Evolutionary conservation across 83 land plant genomes (phyloP), one percentile per base, ranked within the genome.

Genomic region (Diphasiastrum complanatum): DNA sequence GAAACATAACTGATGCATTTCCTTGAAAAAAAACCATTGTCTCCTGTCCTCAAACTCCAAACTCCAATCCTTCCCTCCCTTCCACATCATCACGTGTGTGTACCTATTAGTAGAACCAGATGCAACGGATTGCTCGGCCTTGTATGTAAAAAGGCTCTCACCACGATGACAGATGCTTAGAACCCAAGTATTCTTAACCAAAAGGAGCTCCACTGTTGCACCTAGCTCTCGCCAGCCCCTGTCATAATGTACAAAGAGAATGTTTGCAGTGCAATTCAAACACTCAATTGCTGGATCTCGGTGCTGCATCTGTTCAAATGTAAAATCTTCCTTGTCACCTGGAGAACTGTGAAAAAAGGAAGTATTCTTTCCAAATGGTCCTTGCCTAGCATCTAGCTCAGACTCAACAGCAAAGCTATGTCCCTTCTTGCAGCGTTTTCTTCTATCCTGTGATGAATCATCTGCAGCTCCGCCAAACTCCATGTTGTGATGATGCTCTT

Each of bases 71-170:
- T 79, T 79, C 58, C 82, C 91, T 45, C 90, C 95, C 60, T 77
- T 84, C 95, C 95, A 88, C 78, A 88, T 82, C 82, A 88, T 79
- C 35, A 82, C 95, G 76, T 88, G 95, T 18, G 31, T 65, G 33
- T 51, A 43, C 20, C 59, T 50, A 29, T 65, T 65, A 38, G 68
- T 37, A 27, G 60, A 51, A 1, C 68, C 68, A 4, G 60, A 20
- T 51, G 45, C 61, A 22, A 52, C 38, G 12, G 68, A 22, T 27
- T 65, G 68, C 43, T 65, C 68, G 22, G 68, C 68, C 32, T 65
- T 65, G 31, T 51, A 35, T 18, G 68, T 40, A 8, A 33, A 65
- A 43, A 51, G 6, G 47, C 8, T 65, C 59, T 65, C 68, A 2
- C 68, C 61, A 1, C 46, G 61, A 12, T 51, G 38, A 37, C 59